These are phyloP conservation scores for Aspergillus pseudoterreus DNA, from an alignment of 2,329 filamentous ascomycete species.

Conservation along the genomic window DNA sequence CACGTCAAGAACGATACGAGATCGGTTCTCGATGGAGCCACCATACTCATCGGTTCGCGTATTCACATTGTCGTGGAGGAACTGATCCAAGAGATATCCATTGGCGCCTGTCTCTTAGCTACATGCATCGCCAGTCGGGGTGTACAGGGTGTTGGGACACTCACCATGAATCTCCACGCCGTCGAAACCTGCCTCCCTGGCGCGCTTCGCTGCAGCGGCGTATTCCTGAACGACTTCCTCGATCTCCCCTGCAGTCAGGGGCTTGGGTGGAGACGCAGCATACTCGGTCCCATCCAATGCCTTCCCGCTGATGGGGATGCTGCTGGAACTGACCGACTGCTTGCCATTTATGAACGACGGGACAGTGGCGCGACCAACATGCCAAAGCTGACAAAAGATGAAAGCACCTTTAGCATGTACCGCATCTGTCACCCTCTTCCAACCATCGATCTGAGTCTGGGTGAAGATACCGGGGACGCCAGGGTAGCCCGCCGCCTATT, in stretches of 20 bases:
- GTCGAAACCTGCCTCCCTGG: conserved; percentile 48
- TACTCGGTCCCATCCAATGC: conserved; percentile 36
- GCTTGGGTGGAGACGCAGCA: conserved; percentile 23
- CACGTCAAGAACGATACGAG: conserved; percentile 52
- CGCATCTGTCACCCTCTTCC: conserved; percentile 31
- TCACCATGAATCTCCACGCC: conserved; percentile 46
- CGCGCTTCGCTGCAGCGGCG: conserved; percentile 41
- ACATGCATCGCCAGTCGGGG: conserved; percentile 23
- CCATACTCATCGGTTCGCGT: conserved; percentile 49
- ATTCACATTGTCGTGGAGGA: conserved; percentile 58
- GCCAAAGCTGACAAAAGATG: conserved; percentile 35
- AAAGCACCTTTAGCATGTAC: conserved; percentile 29
- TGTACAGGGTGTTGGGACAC: not conserved
- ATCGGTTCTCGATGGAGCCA: conserved; percentile 48
- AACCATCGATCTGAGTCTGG: conserved; percentile 25
- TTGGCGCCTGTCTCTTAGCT: conserved; percentile 55
- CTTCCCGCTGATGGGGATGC: conserved; percentile 36
- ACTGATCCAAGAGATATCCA: conserved; percentile 65
- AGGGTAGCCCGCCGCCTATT: conserved; percentile 26
- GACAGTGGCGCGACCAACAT: conserved; percentile 36
- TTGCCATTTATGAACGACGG: conserved; percentile 36
- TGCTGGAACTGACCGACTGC: conserved; percentile 22
- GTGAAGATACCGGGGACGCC: conserved; percentile 30
- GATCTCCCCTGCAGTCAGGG: conserved; percentile 40
- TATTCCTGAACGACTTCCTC: conserved; percentile 36